These are phyloP conservation scores for Podila epigama DNA, from an alignment of 192 early-diverging fungal species.

Conservation along the genomic window DNA sequence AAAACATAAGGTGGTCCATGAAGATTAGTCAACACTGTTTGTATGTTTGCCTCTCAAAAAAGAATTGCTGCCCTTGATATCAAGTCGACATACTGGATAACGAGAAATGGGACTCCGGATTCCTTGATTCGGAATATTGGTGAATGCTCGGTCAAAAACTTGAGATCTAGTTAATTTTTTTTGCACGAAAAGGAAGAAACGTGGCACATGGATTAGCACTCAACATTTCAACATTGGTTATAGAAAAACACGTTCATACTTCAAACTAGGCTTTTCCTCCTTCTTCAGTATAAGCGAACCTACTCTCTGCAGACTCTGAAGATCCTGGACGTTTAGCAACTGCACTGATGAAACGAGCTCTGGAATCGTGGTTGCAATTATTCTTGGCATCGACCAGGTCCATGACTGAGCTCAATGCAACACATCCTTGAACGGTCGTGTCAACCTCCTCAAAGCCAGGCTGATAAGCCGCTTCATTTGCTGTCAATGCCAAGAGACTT, in stretches of 20 bases:
- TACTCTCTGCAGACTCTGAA: conserved; percentile 41
- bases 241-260: too few relatives aligned
- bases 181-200: neutral
- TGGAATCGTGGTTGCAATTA: conserved; percentile 46
- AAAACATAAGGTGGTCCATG: too few relatives aligned
- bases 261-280: too few relatives aligned
- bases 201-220: neutral
- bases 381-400: conserved; percentile 57
- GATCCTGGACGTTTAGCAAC: conserved; percentile 43
- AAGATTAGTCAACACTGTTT: too few relatives aligned
- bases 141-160: conserved; percentile 44
- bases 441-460: conserved; percentile 67
- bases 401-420: conserved; percentile 56
- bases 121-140: conserved; percentile 31
- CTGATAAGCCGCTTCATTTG: conserved; percentile 54
- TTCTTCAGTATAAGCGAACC: too few relatives aligned
- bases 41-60: too few relatives aligned
- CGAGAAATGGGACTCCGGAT: conserved; percentile 37
- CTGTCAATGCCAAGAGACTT: conserved; percentile 58
- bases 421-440: conserved; percentile 63
- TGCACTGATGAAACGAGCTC: conserved; percentile 52
- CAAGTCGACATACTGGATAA: conserved; percentile 44
- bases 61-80: too few relatives aligned
- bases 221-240: too few relatives aligned
- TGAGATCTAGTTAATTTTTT: too few relatives aligned